Conservation (phyloP, 2,329 filamentous ascomycete species). For the Teratosphaeria epicoccoides region DNA sequence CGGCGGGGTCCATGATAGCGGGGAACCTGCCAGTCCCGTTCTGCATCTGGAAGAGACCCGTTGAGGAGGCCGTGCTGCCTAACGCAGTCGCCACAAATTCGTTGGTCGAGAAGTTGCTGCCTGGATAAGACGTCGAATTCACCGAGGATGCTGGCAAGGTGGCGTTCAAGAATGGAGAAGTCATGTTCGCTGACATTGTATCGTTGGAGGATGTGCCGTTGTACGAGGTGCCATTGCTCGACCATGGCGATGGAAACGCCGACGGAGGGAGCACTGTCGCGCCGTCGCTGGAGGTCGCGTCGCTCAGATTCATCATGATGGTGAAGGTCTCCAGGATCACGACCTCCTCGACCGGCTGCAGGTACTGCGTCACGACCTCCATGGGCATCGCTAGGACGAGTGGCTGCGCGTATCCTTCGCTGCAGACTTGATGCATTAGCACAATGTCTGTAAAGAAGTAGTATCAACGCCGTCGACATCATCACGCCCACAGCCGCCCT, state of each 20-base stretch:
- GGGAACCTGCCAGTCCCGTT: not conserved
- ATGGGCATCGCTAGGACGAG: constrained; percentile 13
- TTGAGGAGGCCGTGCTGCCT: not conserved
- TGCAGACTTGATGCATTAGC: constrained; percentile 9
- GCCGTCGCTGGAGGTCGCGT: not conserved
- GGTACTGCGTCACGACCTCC: constrained; percentile 12
- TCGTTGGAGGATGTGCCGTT: constrained; percentile 1
- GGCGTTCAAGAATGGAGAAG: not conserved
- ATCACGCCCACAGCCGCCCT: constrained; percentile 10
- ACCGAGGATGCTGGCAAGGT: not conserved
- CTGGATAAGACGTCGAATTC: not conserved
- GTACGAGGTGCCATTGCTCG: not conserved
- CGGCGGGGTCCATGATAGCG: not conserved
- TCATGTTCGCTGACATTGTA: not conserved
- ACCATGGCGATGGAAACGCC: not conserved
- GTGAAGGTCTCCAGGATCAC: constrained; percentile 11
- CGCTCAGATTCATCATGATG: constrained; percentile 1
- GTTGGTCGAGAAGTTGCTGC: not conserved
- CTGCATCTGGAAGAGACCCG: not conserved
- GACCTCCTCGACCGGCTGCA: constrained; percentile 13
- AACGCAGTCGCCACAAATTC: not conserved
- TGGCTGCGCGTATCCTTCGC: constrained; percentile 6
- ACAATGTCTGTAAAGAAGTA: constrained; percentile 6
- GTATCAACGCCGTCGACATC: not conserved
- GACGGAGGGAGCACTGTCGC: not conserved